These are phyloP conservation scores for Quercus lobata DNA, from an alignment of 331 rosid genomes.

Conservation along the genomic window DNA sequence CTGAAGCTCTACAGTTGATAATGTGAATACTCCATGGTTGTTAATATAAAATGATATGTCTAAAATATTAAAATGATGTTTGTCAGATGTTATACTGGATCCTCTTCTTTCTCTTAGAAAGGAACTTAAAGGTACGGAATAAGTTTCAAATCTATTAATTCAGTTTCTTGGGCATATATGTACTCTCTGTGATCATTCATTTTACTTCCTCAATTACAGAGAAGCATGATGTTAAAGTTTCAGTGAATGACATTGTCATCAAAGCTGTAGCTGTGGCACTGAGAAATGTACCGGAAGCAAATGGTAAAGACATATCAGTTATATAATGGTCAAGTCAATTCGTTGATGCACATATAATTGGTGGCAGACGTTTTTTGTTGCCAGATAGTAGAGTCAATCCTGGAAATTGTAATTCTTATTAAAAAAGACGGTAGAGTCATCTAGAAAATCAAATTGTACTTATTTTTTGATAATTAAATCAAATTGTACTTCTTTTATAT, in stretches of 20 bases:
- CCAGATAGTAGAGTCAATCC: not conserved
- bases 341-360: not conserved
- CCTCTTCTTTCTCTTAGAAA: constrained; percentile 92
- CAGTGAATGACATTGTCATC: constrained; percentile 92
- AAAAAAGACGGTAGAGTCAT: no score
- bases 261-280: constrained; percentile 94
- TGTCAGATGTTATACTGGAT: constrained; percentile 75
- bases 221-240: constrained; percentile 85
- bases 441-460: no score
- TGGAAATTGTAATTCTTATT: not conserved
- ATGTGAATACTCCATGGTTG: constrained; percentile 3
- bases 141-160: constrained; percentile 10
- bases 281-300: constrained; percentile 85
- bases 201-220: constrained; percentile 51
- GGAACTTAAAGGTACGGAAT: constrained; percentile 74
- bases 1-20: constrained; percentile 1
- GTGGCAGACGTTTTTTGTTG: not conserved
- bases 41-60: constrained; percentile 15
- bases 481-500: not conserved
- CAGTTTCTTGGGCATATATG: constrained; percentile 10
- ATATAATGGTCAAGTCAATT: not conserved
- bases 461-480: not conserved
- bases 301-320: constrained; percentile 49
- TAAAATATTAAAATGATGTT: constrained; percentile 22
- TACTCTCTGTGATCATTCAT: constrained; percentile 17